Conservation (phyloP, 805 yeast species). For the Komagataella pseudopastoris region DNA sequence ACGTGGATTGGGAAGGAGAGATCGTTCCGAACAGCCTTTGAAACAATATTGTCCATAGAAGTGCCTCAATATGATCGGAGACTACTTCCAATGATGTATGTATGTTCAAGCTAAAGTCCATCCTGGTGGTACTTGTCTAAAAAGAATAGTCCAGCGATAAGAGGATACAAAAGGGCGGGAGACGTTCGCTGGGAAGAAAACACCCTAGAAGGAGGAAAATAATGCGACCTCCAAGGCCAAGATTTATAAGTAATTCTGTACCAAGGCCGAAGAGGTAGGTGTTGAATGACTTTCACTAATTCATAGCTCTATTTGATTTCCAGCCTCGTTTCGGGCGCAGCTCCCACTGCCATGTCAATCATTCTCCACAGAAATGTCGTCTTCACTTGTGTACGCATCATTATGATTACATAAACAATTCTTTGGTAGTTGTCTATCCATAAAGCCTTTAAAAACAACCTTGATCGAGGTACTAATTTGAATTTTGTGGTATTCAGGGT, state of each 20-base stretch:
- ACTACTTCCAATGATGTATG: constrained; percentile 39
- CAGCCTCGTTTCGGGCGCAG: too few relatives aligned
- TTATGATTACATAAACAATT: neutral
- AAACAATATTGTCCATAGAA: constrained; percentile 56
- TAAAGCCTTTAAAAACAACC: neutral
- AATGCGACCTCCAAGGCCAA: neutral
- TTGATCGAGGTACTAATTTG: neutral
- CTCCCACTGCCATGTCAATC: too few relatives aligned
- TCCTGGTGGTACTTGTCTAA: constrained; percentile 5
- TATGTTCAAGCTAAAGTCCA: constrained; percentile 34
- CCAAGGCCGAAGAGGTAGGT: neutral
- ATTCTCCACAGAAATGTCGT: too few relatives aligned
- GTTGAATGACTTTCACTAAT: too few relatives aligned
- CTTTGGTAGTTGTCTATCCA: neutral
- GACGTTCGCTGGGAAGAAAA: neutral
- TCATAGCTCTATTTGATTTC: too few relatives aligned
- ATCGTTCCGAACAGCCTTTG: constrained; percentile 56
- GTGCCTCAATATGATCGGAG: constrained; percentile 43
- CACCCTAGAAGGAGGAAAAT: neutral
- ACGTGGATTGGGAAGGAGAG: constrained; percentile 39
- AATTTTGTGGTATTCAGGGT: neutral
- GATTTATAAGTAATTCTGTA: neutral
- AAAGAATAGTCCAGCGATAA: neutral
- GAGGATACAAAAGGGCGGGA: neutral
- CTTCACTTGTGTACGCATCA: too few relatives aligned